Evolutionary conservation across 495 filamentous ascomycete species (phyloP).

Genomic region (Penicillium pulvis): DNA sequence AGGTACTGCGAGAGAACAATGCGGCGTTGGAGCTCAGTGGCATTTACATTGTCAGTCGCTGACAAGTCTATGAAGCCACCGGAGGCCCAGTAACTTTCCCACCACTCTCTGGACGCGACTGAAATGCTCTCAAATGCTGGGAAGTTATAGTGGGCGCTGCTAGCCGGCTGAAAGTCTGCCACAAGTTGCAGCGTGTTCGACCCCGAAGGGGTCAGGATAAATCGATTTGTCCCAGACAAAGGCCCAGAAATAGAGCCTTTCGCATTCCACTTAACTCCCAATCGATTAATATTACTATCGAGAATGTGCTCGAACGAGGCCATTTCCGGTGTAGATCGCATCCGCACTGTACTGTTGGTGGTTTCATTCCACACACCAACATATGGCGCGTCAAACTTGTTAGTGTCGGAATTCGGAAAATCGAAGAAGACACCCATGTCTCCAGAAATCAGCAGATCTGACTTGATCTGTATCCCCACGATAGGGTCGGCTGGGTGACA

Average conservation of each 20-base stretch:
- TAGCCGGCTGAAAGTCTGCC: not conserved
- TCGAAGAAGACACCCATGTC: constrained; percentile 9
- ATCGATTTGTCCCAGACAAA: constrained; percentile 4
- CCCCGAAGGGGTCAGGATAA: not conserved
- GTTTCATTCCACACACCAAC: constrained; percentile 15
- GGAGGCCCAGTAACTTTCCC: constrained; percentile 7
- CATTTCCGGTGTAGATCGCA: not conserved
- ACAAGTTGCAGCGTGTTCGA: constrained; percentile 5
- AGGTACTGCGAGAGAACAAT: constrained; percentile 15
- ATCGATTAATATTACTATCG: constrained; percentile 1
- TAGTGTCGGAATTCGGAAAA: constrained; percentile 8
- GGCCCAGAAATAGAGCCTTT: not conserved
- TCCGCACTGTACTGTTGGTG: not conserved
- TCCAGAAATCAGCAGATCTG: not conserved
- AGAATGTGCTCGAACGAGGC: constrained; percentile 9
- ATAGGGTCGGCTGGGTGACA: constrained; percentile 8
- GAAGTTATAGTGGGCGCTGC: not conserved
- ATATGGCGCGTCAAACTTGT: constrained; percentile 14
- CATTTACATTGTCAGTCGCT: constrained; percentile 3
- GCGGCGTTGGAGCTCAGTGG: constrained; percentile 10
- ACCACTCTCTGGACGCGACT: constrained; percentile 7
- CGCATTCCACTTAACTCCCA: constrained; percentile 3
- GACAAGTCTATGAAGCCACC: constrained; percentile 13
- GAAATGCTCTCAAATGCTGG: not conserved
- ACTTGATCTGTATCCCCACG: constrained; percentile 6